Evolutionary conservation across 108 stramenopile genomes (phyloP).

Genomic region (Chaetoceros tenuissimus): DNA sequence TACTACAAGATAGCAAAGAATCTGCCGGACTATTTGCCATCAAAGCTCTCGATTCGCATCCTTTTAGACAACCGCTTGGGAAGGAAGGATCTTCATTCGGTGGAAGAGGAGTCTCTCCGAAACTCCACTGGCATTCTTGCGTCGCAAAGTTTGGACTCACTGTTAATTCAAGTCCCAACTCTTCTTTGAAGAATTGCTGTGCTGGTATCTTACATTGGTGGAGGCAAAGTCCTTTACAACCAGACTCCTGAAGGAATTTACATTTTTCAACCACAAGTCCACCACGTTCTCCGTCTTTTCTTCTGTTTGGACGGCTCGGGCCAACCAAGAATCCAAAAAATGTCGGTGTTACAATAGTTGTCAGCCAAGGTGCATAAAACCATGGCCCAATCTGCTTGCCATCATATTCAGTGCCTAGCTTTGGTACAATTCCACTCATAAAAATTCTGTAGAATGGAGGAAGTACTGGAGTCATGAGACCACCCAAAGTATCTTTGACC

Average conservation of each 20-base stretch:
- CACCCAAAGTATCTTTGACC: slow-evolving; percentile 62
- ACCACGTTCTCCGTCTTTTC: slow-evolving; percentile 71
- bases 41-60: slow-evolving; percentile 61
- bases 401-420: slow-evolving; percentile 43
- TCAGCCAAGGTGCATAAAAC: slow-evolving; percentile 81
- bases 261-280: slow-evolving; percentile 89
- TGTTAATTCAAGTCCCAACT: slow-evolving; percentile 67
- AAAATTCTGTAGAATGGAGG: slow-evolving; percentile 89
- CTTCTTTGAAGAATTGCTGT: slow-evolving; percentile 77
- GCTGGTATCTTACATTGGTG: slow-evolving; percentile 86
- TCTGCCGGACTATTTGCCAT: slow-evolving; percentile 24
- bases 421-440: slow-evolving; percentile 81
- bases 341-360: slow-evolving; percentile 79
- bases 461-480: slow-evolving; percentile 81
- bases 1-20: neutral
- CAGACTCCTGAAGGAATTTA: slow-evolving; percentile 83
- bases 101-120: slow-evolving; percentile 65
- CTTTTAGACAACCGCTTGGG: slow-evolving; percentile 72
- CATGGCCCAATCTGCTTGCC: slow-evolving; percentile 71
- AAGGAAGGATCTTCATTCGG: slow-evolving; percentile 57
- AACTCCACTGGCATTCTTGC: slow-evolving; percentile 90
- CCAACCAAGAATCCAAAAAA: slow-evolving; percentile 86
- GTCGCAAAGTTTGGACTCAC: slow-evolving; percentile 84
- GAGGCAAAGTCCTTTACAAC: slow-evolving; percentile 85
- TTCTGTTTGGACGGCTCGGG: slow-evolving; percentile 68